These are phyloP conservation scores for Neurospora sp. DNA, from an alignment of 495 filamentous ascomycete genomes.

Conservation along the genomic window DNA sequence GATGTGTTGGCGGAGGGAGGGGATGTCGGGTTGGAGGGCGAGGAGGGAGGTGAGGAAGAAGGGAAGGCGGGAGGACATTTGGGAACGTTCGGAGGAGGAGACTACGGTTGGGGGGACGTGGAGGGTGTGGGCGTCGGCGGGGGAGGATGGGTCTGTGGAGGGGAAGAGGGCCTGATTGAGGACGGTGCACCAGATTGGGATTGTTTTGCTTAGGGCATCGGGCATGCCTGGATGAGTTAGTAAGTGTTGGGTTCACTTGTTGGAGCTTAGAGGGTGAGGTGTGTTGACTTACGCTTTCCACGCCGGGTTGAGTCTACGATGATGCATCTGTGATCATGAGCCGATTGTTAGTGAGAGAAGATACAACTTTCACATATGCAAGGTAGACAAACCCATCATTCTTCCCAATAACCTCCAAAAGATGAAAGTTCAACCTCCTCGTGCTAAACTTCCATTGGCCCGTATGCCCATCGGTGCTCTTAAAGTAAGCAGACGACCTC, in stretches of 20 bases:
- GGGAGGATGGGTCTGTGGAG: slow-evolving; percentile 23
- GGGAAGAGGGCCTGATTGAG: slow-evolving; percentile 76
- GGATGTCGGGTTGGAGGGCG: slow-evolving; percentile 28
- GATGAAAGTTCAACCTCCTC: slow-evolving; percentile 71
- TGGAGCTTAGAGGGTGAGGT: background rate
- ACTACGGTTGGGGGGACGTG: slow-evolving; percentile 58
- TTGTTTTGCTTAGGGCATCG: slow-evolving; percentile 84
- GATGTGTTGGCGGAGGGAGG: slow-evolving; percentile 26
- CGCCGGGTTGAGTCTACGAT: slow-evolving; percentile 92
- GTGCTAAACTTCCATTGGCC: slow-evolving; percentile 84
- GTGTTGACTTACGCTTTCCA: slow-evolving; percentile 59
- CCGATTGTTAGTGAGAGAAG: background rate
- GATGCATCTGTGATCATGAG: slow-evolving; percentile 51
- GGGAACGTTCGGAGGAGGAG: slow-evolving; percentile 62
- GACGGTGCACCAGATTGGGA: slow-evolving; percentile 87
- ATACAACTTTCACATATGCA: background rate
- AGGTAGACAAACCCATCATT: slow-evolving; percentile 50
- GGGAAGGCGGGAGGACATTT: slow-evolving; percentile 61
- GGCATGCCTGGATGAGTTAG: slow-evolving; percentile 55
- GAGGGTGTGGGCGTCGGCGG: slow-evolving; percentile 35
- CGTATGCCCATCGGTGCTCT: slow-evolving; percentile 91
- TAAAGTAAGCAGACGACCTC: slow-evolving; percentile 75
- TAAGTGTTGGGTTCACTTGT: background rate
- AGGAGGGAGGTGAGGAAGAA: slow-evolving; percentile 53
- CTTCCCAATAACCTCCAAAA: slow-evolving; percentile 52